These are phyloP conservation scores for Cryptosporidium sp. DNA, from an alignment of 169 alveolate genomes.

Conservation along the genomic window DNA sequence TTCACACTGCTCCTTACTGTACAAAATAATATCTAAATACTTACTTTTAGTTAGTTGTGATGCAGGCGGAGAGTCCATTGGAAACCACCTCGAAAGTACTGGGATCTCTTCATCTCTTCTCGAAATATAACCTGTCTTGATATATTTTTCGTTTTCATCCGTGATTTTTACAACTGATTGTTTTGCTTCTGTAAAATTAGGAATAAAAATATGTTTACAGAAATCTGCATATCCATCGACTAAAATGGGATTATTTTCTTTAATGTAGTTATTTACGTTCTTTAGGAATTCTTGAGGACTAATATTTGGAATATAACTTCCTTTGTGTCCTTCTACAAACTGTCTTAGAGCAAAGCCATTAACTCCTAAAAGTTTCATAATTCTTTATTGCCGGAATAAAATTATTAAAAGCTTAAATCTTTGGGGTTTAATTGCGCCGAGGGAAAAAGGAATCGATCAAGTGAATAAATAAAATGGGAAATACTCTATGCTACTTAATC, in stretches of 20 bases:
- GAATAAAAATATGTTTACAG: slow-evolving; percentile 96
- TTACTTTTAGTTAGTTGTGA: slow-evolving; percentile 82
- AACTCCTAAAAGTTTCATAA: slow-evolving; percentile 31
- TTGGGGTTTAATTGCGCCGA: not conserved
- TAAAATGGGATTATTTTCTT: slow-evolving; percentile 74
- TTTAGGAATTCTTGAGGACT: slow-evolving; percentile 6
- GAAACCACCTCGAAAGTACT: slow-evolving; percentile 95
- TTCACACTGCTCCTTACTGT: slow-evolving; percentile 93
- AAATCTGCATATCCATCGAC: slow-evolving; percentile 97
- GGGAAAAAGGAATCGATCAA: not conserved
- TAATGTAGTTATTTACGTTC: slow-evolving; percentile 22
- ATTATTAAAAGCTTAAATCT: not conserved
- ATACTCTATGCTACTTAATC: not conserved
- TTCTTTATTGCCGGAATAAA: not conserved
- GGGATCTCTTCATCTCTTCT: slow-evolving; percentile 96
- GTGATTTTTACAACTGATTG: slow-evolving; percentile 91
- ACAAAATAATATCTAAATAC: slow-evolving; percentile 94
- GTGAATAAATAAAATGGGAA: slow-evolving; percentile 31
- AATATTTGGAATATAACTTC: slow-evolving; percentile 44
- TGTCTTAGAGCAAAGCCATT: slow-evolving; percentile 59
- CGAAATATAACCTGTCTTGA: slow-evolving; percentile 91
- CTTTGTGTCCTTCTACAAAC: slow-evolving; percentile 37
- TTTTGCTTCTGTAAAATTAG: slow-evolving; percentile 93
- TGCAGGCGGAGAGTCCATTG: slow-evolving; percentile 76
- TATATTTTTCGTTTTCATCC: slow-evolving; percentile 84